Evolutionary conservation across 805 yeast species (phyloP).

Genomic region (Candida alai): DNA sequence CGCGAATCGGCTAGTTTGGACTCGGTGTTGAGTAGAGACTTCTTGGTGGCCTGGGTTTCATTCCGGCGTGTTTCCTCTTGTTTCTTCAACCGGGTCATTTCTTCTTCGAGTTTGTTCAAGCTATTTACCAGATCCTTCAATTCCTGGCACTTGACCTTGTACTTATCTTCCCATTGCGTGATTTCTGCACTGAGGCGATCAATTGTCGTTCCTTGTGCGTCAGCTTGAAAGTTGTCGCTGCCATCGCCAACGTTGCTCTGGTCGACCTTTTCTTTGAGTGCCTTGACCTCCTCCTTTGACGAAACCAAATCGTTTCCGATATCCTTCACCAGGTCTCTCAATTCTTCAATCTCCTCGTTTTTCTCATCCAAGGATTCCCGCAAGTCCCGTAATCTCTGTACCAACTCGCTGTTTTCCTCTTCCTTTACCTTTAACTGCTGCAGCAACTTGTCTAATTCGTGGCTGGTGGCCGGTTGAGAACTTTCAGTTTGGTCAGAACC

Average conservation of each 20-base stretch:
- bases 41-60: conserved; percentile 2
- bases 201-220: neutral
- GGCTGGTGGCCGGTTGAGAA: too few relatives aligned
- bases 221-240: too few relatives aligned
- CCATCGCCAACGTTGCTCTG: neutral
- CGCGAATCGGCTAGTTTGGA: conserved; percentile 12
- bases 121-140: neutral
- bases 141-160: conserved; percentile 5
- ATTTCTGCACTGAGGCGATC: neutral
- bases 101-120: conserved; percentile 10
- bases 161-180: conserved; percentile 1
- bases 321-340: conserved; percentile 71
- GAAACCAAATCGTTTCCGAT: conserved; percentile 79
- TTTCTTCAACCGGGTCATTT: conserved; percentile 6
- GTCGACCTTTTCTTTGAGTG: conserved; percentile 5
- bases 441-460: too few relatives aligned
- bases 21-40: conserved; percentile 11
- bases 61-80: conserved; percentile 3
- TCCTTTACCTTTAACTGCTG: conserved; percentile 4
- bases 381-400: conserved; percentile 14
- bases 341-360: conserved; percentile 59
- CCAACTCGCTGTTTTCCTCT: conserved; percentile 16
- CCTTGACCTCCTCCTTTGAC: conserved; percentile 57
- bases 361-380: conserved; percentile 36
- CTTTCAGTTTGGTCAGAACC: too few relatives aligned